Evolutionary conservation across 495 filamentous ascomycete genomes (phyloP).

Genomic region (Aspergillus sclerotioniger): DNA sequence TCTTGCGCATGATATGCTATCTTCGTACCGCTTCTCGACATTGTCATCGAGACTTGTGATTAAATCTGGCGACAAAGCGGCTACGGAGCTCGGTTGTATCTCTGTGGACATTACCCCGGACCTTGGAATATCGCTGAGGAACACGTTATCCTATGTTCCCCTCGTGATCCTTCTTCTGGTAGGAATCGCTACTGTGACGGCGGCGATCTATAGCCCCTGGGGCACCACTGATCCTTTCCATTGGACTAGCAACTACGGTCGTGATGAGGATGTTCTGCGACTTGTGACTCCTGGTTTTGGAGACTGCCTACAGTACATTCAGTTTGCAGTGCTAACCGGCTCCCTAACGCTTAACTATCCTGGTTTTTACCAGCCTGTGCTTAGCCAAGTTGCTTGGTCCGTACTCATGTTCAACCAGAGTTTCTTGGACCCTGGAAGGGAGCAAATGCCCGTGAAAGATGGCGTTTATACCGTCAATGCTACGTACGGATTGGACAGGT

Average conservation of each 20-base stretch:
- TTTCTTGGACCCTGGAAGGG: slow-evolving; percentile 67
- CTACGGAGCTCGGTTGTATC: slow-evolving; percentile 72
- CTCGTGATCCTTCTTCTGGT: slow-evolving; percentile 75
- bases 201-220: slow-evolving; percentile 90
- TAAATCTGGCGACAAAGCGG: slow-evolving; percentile 64
- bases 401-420: slow-evolving; percentile 89
- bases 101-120: slow-evolving; percentile 78
- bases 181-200: slow-evolving; percentile 74
- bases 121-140: slow-evolving; percentile 60
- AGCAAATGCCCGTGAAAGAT: slow-evolving; percentile 66
- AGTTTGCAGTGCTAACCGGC: slow-evolving; percentile 87
- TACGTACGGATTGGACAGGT: slow-evolving; percentile 72
- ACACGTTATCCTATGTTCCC: slow-evolving; percentile 74
- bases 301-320: slow-evolving; percentile 95
- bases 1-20: slow-evolving; percentile 72
- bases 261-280: slow-evolving; percentile 87
- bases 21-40: slow-evolving; percentile 80
- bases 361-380: slow-evolving; percentile 88
- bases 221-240: slow-evolving; percentile 83
- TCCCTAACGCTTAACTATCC: slow-evolving; percentile 84
- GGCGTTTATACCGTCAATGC: slow-evolving; percentile 75
- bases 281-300: slow-evolving; percentile 95
- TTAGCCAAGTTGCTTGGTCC: slow-evolving; percentile 86
- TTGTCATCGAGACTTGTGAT: slow-evolving; percentile 68
- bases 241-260: slow-evolving; percentile 94